Evolutionary conservation across 805 yeast species (phyloP).

Genomic region (Huiozyma naganishii): DNA sequence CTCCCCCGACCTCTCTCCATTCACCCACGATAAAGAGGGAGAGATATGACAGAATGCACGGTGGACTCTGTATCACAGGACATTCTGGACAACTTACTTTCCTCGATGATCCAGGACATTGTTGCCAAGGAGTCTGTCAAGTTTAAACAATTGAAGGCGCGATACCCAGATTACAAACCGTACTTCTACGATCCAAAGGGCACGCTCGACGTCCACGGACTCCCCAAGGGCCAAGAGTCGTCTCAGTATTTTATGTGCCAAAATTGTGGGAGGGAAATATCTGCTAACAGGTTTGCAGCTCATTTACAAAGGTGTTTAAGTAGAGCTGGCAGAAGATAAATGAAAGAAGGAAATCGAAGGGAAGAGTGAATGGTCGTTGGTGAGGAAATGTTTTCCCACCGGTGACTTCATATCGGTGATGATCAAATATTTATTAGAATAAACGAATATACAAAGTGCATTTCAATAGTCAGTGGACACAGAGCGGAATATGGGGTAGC

Average conservation of each 20-base stretch:
- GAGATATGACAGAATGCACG: slow-evolving; percentile 5
- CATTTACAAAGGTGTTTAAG: slow-evolving; percentile 86
- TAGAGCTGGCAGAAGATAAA: slow-evolving; percentile 44
- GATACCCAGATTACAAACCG: slow-evolving; percentile 18
- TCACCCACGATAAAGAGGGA: too few relatives aligned
- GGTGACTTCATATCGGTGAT: neutral
- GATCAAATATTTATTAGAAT: too few relatives aligned
- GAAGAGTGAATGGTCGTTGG: neutral
- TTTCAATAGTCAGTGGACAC: too few relatives aligned
- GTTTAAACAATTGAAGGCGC: slow-evolving; percentile 12
- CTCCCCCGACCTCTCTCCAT: too few relatives aligned
- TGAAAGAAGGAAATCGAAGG: neutral
- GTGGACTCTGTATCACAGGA: slow-evolving; percentile 17
- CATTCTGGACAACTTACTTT: slow-evolving; percentile 18
- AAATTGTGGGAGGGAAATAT: slow-evolving; percentile 76
- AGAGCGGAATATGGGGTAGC: neutral
- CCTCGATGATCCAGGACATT: slow-evolving; percentile 24
- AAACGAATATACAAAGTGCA: neutral
- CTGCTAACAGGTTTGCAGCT: slow-evolving; percentile 87
- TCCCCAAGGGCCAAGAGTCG: slow-evolving; percentile 24
- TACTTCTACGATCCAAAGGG: slow-evolving; percentile 21
- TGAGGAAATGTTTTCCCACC: neutral
- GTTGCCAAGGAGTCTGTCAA: slow-evolving; percentile 20
- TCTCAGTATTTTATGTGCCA: slow-evolving; percentile 59
- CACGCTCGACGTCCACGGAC: slow-evolving; percentile 19